Evolutionary conservation across 768 basidiomycete species (phyloP), one percentile per base, ranked within the genome.

Genomic region (Tricholoma terreum): DNA sequence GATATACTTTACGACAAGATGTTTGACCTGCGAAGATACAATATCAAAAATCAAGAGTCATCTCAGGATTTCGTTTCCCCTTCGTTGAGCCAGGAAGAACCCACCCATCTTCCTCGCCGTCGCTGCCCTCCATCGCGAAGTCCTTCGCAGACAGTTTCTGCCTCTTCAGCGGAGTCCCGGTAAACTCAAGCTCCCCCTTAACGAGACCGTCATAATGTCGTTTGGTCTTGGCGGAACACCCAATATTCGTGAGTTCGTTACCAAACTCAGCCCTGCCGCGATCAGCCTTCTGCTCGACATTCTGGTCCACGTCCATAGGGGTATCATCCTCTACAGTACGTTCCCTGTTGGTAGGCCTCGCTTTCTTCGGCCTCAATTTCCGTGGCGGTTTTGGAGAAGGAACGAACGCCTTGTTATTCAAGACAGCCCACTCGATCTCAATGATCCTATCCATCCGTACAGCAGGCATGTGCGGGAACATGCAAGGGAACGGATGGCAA

Each of bases 381-480:
- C 66, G 71, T 8, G 69, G 62, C 35, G 71, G 80, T 71, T 80
- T 85, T 31, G 83, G 79, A 17, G 79, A 77, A n/a, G 86, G 84
- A 27, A 84, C 74, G 58, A 85, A 87, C 50, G 78, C 74, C 61
- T 71, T 79, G 58, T 79, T 74, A 62, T 89, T 80, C 72, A 84
- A 84, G 68, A 87, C 81, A 1, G 89, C 80, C 85, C 84, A 89
- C 70, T 90, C 88, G 65, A 91, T 85, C 72, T 90, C 89, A 72
- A 90, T 84, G 69, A 91, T 89, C 77, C 88, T 91, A 69, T 65
- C 27, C 46, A 63, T 63, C 67, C 69, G 70, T 69, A 70, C 62
- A 60, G 58, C 57, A 70, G 62, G 43, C 43, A 45, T 24, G 24
- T 27, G 43, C 43, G 43, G 67, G 65, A 62, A 69, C 58, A 64